Conservation (phyloP, 2,329 filamentous ascomycete genomes). For the Pseudopyricularia javanii region DNA sequence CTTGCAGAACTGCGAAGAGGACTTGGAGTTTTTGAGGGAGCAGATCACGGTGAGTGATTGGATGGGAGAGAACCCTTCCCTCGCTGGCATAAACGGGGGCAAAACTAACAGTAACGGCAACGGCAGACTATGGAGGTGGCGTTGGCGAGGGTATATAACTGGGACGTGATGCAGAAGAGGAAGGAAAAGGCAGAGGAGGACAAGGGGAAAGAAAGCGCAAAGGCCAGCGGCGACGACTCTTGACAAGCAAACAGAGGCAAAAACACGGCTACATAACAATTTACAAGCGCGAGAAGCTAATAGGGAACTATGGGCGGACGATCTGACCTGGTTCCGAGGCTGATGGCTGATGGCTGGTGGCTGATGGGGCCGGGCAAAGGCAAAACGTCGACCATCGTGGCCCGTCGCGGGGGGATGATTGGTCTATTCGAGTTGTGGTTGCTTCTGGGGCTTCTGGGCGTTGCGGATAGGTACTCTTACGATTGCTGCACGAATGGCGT, state of each 20-base stretch:
- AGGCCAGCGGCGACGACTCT: background rate
- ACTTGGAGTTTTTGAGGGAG: slow-evolving; percentile 87
- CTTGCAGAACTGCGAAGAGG: slow-evolving; percentile 83
- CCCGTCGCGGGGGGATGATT: background rate
- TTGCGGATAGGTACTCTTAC: background rate
- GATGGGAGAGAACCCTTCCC: too few relatives aligned
- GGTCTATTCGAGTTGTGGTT: background rate
- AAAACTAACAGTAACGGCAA: too few relatives aligned
- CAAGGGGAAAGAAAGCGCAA: slow-evolving; percentile 1
- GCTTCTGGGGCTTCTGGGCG: background rate
- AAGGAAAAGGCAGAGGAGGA: slow-evolving; percentile 69
- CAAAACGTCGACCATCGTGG: background rate
- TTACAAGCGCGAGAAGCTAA: background rate
- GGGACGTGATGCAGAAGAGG: slow-evolving; percentile 91
- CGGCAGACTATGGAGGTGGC: slow-evolving; percentile 93
- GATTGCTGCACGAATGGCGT: background rate
- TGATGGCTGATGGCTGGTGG: too few relatives aligned
- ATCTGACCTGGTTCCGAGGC: too few relatives aligned
- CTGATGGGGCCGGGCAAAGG: too few relatives aligned
- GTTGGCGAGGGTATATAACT: slow-evolving; percentile 95
- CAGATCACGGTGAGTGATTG: slow-evolving; percentile 76
- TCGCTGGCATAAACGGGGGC: too few relatives aligned
- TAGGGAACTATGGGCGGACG: too few relatives aligned
- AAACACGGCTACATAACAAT: background rate
- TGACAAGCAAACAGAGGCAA: background rate